phyloP scores from a whole-genome alignment of 1,284 basidiomycete genomes.

The Chalciporus sp. region DNA sequence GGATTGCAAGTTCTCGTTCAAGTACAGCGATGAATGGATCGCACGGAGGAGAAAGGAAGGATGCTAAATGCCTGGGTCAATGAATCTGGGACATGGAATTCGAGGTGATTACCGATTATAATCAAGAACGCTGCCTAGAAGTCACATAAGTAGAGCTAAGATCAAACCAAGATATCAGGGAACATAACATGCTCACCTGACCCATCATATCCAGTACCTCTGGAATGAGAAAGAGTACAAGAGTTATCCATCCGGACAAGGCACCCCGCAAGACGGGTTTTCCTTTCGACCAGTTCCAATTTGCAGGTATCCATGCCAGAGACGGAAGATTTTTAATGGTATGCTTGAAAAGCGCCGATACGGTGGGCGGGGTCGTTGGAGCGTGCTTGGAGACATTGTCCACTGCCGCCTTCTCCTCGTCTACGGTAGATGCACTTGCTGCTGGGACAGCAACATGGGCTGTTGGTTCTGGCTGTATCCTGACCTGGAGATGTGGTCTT shows the following conservation, averaged over 20 bases:
- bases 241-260: slow-evolving; percentile 62
- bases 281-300: slow-evolving; percentile 58
- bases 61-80: slow-evolving; percentile 40
- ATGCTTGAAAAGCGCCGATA: neutral
- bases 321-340: slow-evolving; percentile 22
- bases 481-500: slow-evolving; percentile 12
- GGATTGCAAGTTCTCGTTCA: slow-evolving; percentile 68
- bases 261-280: slow-evolving; percentile 71
- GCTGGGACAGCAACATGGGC: neutral
- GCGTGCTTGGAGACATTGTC: neutral
- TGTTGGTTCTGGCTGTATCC: neutral
- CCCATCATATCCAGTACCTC: slow-evolving; percentile 56
- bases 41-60: slow-evolving; percentile 67
- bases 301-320: slow-evolving; percentile 59
- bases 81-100: neutral
- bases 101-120: slow-evolving; percentile 50
- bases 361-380: neutral
- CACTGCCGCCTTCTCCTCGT: slow-evolving; percentile 4
- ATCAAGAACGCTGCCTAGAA: slow-evolving; percentile 66
- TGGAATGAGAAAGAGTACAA: slow-evolving; percentile 66
- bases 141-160: slow-evolving; percentile 9
- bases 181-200: slow-evolving; percentile 44
- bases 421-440: neutral
- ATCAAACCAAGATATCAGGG: neutral
- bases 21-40: slow-evolving; percentile 70